phyloP scores from a whole-genome alignment of 73 alveolate genomes.

The Uronychia binucleata region DNA sequence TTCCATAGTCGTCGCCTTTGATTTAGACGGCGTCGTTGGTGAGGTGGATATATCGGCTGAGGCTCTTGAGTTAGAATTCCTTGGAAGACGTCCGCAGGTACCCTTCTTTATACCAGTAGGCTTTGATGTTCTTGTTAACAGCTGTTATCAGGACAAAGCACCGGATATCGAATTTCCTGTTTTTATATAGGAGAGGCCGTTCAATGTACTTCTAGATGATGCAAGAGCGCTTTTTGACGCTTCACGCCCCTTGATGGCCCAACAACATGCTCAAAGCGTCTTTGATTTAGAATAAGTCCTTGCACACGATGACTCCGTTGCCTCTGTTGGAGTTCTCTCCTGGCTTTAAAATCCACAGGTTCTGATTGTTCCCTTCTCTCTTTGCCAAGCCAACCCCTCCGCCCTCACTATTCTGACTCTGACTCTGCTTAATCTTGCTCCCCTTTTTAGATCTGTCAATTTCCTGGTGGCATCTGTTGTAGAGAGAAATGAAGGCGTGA shows the following conservation, averaged over 20 bases:
- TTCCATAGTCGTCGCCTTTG: constrained; percentile 95
- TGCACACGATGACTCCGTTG: constrained; percentile 74
- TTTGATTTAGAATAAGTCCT: constrained; percentile 58
- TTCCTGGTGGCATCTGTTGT: constrained; percentile 21
- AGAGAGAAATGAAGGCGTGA: constrained; percentile 35
- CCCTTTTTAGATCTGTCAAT: constrained; percentile 23
- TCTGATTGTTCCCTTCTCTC: constrained; percentile 5
- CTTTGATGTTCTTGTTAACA: constrained; percentile 88
- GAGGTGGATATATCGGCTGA: constrained; percentile 92
- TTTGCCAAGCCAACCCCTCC: constrained; percentile 34
- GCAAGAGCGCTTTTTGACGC: constrained; percentile 72
- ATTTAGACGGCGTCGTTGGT: constrained; percentile 95
- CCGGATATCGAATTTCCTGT: constrained; percentile 82
- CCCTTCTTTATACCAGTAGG: constrained; percentile 76
- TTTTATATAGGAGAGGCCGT: constrained; percentile 75
- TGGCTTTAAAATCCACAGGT: constrained; percentile 85
- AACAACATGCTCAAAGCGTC: constrained; percentile 13
- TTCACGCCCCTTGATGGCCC: constrained; percentile 37
- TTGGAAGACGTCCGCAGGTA: constrained; percentile 88
- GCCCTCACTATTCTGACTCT: neutral
- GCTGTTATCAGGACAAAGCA: constrained; percentile 89
- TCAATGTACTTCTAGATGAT: constrained; percentile 86
- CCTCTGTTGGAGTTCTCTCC: constrained; percentile 92
- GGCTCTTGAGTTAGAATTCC: constrained; percentile 89
- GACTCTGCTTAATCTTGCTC: neutral